Conservation (phyloP, 2,329 filamentous ascomycete species). For the Diplocarpon rosae region DNA sequence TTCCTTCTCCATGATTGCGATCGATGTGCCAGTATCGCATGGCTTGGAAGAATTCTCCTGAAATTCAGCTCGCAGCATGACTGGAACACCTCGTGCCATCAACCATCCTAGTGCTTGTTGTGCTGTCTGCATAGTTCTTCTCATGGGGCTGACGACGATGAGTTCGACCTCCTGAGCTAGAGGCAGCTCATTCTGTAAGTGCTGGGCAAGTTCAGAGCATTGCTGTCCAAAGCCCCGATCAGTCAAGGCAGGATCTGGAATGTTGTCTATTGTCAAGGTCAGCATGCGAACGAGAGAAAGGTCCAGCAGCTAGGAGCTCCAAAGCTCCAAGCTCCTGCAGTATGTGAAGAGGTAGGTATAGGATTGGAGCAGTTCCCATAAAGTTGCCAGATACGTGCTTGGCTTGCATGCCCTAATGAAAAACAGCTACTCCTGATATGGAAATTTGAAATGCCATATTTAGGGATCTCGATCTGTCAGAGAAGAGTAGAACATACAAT, state of each 20-base stretch:
- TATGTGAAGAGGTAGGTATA: too few relatives aligned
- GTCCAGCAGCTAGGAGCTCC: neutral
- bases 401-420: too few relatives aligned
- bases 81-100: constrained; percentile 23
- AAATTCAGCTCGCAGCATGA: constrained; percentile 23
- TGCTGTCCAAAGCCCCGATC: constrained; percentile 18
- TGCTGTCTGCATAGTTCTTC: constrained; percentile 25
- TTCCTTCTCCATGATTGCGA: constrained; percentile 20
- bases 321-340: too few relatives aligned
- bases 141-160: constrained; percentile 27
- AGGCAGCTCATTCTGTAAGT: constrained; percentile 21
- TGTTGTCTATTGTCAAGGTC: constrained; percentile 2
- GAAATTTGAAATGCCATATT: too few relatives aligned
- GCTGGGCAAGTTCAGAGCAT: constrained; percentile 16
- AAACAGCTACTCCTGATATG: too few relatives aligned
- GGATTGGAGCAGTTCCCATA: too few relatives aligned
- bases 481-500: constrained; percentile 9
- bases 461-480: neutral
- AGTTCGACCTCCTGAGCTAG: constrained; percentile 24
- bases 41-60: constrained; percentile 27
- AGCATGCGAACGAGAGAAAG: neutral
- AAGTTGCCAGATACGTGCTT: too few relatives aligned
- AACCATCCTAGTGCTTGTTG: constrained; percentile 24
- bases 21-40: constrained; percentile 24
- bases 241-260: constrained; percentile 21